These are phyloP conservation scores for Trichoderma sp. DNA, from an alignment of 2,329 filamentous ascomycete species.

Conservation along the genomic window DNA sequence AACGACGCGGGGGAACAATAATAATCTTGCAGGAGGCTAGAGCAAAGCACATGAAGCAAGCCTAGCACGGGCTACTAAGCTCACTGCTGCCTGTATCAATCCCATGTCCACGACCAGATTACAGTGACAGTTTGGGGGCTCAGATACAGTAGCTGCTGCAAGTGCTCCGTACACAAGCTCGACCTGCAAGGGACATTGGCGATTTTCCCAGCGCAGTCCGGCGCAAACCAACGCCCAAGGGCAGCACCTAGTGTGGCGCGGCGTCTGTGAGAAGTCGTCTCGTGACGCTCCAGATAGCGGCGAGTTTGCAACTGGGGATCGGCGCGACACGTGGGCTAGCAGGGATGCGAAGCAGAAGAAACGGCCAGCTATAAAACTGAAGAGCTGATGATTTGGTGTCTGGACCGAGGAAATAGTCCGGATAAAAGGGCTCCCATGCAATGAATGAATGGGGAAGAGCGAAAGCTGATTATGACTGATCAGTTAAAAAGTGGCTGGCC, in stretches of 20 bases:
- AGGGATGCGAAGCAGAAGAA: slow-evolving; percentile 16
- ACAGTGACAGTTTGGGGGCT: not conserved
- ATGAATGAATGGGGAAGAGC: not conserved
- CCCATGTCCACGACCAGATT: not conserved
- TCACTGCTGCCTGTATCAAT: not conserved
- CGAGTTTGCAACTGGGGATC: slow-evolving; percentile 16
- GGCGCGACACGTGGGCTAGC: slow-evolving; percentile 23
- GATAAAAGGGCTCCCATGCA: not conserved
- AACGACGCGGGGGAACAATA: not conserved
- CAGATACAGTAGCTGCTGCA: not conserved
- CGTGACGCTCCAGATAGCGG: slow-evolving; percentile 10
- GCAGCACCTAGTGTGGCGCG: not conserved
- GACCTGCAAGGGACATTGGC: not conserved
- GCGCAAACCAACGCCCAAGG: slow-evolving; percentile 19
- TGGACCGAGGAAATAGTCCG: not conserved
- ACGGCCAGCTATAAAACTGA: not conserved
- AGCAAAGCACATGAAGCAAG: not conserved
- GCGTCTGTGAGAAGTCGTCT: not conserved
- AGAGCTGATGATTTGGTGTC: not conserved
- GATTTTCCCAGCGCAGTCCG: not conserved
- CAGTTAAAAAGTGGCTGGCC: not conserved
- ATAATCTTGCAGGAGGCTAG: not conserved
- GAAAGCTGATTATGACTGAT: not conserved
- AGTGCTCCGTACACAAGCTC: not conserved
- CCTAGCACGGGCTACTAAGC: not conserved